These are phyloP conservation scores for Chlamydomonas sp. DNA, from an alignment of 139 green algal genomes.

Conservation along the genomic window DNA sequence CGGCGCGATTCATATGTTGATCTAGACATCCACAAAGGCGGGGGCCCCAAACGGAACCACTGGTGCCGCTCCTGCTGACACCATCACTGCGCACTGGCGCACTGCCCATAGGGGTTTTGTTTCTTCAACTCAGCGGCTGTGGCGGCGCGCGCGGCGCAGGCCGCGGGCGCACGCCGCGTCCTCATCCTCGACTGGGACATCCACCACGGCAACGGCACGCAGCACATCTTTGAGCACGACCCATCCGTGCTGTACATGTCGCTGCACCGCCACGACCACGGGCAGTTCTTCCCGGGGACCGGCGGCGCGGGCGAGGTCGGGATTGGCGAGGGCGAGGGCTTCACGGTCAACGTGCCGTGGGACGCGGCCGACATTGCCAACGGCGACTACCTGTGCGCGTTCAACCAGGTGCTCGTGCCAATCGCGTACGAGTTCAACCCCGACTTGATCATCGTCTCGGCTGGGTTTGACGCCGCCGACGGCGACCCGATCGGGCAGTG, in stretches of 20 bases:
- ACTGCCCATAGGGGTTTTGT: no score
- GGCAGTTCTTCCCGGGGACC: conserved; percentile 54
- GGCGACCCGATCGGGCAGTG: conserved; percentile 62
- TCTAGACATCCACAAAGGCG: no score
- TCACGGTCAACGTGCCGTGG: conserved; percentile 69
- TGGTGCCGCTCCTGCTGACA: no score
- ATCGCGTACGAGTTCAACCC: conserved; percentile 61
- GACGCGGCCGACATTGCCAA: conserved; percentile 38
- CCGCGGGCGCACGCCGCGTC: conserved; percentile 25
- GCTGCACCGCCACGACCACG: conserved; percentile 49
- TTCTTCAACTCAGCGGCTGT: conserved; percentile 77
- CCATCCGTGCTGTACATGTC: conserved; percentile 66
- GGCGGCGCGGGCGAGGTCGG: conserved; percentile 37
- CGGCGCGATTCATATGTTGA: no score
- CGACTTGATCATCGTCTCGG: conserved; percentile 60
- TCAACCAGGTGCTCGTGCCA: conserved; percentile 47
- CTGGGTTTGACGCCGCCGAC: conserved; percentile 69
- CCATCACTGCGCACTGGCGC: no score
- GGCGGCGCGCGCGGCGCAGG: conserved; percentile 44
- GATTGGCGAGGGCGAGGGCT: conserved; percentile 37
- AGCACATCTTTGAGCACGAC: conserved; percentile 66
- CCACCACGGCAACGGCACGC: conserved; percentile 74
- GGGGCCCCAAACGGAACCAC: no score
- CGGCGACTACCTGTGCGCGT: conserved; percentile 61
- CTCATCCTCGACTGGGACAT: conserved; percentile 70